Evolutionary conservation across 2,329 filamentous ascomycete species (phyloP).

Genomic region (Venturia nashicola): DNA sequence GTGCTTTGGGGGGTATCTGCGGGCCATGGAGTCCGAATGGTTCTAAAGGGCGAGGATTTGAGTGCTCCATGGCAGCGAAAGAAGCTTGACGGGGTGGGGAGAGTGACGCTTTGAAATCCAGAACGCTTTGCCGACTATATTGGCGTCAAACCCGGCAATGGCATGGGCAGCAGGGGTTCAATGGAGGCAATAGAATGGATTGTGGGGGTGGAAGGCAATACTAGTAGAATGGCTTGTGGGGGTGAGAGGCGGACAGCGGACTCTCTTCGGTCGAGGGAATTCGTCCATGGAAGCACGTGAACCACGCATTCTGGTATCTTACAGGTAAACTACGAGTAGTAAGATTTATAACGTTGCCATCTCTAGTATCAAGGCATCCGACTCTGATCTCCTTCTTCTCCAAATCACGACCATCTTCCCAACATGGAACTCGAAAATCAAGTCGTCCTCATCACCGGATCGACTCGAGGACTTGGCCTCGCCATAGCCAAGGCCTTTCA

Average conservation of each 20-base stretch:
- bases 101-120: constrained; percentile 2
- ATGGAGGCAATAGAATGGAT: background rate
- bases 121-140: background rate
- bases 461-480: background rate
- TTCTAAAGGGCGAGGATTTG: background rate
- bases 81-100: background rate
- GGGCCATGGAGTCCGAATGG: constrained; percentile 3
- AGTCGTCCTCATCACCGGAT: background rate
- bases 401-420: too few relatives aligned
- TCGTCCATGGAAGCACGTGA: too few relatives aligned
- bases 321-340: too few relatives aligned
- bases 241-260: too few relatives aligned
- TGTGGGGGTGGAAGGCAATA: too few relatives aligned
- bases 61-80: background rate
- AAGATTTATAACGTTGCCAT: too few relatives aligned
- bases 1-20: constrained; percentile 1
- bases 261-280: too few relatives aligned
- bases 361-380: background rate
- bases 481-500: background rate
- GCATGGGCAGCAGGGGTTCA: background rate
- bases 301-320: too few relatives aligned
- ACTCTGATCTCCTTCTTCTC: too few relatives aligned
- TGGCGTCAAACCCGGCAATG: background rate
- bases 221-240: too few relatives aligned
- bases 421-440: background rate